Percentiles rank a stretch among this genome's conserved stretches.
Evolutionary conservation across 78 protist genomes (phyloP).

Genomic region (Guillardia theta): DNA sequence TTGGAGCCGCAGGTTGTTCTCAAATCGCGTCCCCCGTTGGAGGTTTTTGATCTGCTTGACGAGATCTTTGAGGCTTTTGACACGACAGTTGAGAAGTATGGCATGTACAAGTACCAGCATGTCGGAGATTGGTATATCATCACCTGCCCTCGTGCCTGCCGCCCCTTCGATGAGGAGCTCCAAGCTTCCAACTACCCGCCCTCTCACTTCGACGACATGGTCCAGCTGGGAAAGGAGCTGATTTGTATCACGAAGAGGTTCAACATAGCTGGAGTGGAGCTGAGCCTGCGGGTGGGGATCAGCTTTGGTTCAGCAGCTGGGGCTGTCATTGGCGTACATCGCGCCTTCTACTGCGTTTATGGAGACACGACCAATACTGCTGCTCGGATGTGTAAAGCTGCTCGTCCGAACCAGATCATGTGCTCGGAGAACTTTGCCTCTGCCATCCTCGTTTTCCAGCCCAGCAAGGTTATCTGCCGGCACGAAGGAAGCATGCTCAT

Average conservation of each 20-base stretch:
- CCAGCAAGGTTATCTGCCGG: too few species aligned
- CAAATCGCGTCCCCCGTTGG: background rate
- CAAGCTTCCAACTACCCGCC: background rate
- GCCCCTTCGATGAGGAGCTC: background rate
- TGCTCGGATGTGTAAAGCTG: constrained; percentile 58
- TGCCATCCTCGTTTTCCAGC: too few species aligned
- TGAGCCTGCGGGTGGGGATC: constrained; percentile 72
- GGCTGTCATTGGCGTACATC: constrained; percentile 76
- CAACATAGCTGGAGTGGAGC: background rate
- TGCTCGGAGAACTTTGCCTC: too few species aligned
- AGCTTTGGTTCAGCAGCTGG: constrained; percentile 74
- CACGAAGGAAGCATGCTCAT: background rate
- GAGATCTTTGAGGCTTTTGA: background rate
- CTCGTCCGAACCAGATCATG: too few species aligned
- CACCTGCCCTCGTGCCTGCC: background rate
- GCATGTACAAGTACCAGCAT: background rate
- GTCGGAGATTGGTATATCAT: background rate
- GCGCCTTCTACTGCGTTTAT: constrained; percentile 74
- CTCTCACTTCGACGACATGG: background rate
- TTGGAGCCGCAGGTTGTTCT: background rate
- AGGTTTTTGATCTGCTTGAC: background rate
- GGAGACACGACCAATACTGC: constrained; percentile 90
- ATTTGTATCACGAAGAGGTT: background rate
- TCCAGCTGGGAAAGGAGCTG: background rate
- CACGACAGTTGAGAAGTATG: background rate